Evolutionary conservation across 495 filamentous ascomycete species (phyloP).

Genomic region (Aspergillus nanangensis): DNA sequence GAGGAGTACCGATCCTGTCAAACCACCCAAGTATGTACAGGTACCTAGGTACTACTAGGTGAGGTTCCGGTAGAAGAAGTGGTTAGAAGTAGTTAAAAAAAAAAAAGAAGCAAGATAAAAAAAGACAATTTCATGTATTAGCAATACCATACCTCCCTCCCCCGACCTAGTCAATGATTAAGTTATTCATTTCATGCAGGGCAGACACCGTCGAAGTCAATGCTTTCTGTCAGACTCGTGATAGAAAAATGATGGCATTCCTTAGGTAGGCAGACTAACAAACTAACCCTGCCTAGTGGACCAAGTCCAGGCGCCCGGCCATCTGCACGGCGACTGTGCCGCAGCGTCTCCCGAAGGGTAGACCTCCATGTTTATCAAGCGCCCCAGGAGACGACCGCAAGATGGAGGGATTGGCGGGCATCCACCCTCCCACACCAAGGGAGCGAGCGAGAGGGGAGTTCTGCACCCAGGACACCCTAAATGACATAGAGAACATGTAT

Average conservation of each 20-base stretch:
- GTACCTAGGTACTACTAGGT: no score
- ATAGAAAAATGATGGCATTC: neutral
- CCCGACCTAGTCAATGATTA: neutral
- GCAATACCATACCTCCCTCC: neutral
- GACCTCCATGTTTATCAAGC: neutral
- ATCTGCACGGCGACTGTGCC: conserved; percentile 17
- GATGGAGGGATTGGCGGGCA: neutral
- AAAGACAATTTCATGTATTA: neutral
- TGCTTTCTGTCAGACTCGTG: neutral
- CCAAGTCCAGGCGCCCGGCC: neutral
- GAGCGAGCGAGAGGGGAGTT: no score
- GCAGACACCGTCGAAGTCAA: conserved; percentile 1
- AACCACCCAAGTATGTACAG: no score
- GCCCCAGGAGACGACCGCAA: neutral
- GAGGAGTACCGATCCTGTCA: no score
- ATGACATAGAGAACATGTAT: neutral
- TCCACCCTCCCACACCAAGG: no score
- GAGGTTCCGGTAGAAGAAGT: no score
- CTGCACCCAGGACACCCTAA: no score
- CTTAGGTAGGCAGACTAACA: neutral
- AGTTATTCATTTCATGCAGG: conserved; percentile 3
- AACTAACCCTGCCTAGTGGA: neutral
- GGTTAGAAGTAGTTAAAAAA: no score
- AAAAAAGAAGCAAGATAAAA: neutral
- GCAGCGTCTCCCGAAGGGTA: conserved; percentile 3